These are phyloP conservation scores for Fraxinus anomala DNA, from an alignment of 257 asterid species.

Conservation along the genomic window DNA sequence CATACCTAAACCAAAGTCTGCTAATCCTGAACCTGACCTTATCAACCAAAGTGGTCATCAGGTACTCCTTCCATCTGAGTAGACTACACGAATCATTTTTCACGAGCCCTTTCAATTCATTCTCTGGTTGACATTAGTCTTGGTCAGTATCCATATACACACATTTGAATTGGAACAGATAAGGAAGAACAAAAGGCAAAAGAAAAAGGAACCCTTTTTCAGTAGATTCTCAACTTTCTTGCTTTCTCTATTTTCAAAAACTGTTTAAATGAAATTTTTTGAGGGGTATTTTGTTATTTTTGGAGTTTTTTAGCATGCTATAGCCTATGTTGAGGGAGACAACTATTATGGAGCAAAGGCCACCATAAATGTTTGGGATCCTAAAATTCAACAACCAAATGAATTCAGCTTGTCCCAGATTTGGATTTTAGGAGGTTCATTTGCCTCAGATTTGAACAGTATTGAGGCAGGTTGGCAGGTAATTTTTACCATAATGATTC, in stretches of 20 bases:
- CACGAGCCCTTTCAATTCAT: constrained; percentile 12
- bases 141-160: background rate
- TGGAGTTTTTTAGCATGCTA: constrained; percentile 81
- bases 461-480: constrained; percentile 98
- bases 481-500: constrained; percentile 3
- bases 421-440: constrained; percentile 86
- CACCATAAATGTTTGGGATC: constrained; percentile 83
- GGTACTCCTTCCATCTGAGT: constrained; percentile 41
- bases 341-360: constrained; percentile 86
- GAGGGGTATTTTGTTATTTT: constrained; percentile 33
- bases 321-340: constrained; percentile 78
- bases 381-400: constrained; percentile 72
- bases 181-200: constrained; percentile 11
- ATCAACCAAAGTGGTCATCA: constrained; percentile 75
- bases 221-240: constrained; percentile 9
- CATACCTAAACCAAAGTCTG: constrained; percentile 52
- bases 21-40: constrained; percentile 59
- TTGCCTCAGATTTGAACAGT: constrained; percentile 74
- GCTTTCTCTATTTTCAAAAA: background rate
- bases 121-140: background rate
- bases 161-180: background rate
- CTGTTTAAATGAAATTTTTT: constrained; percentile 14
- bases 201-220: constrained; percentile 23
- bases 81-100: background rate
- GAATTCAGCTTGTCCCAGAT: constrained; percentile 86